These are phyloP conservation scores for Sanghuangporus weigelae DNA, from an alignment of 1,284 basidiomycete species.

Conservation along the genomic window DNA sequence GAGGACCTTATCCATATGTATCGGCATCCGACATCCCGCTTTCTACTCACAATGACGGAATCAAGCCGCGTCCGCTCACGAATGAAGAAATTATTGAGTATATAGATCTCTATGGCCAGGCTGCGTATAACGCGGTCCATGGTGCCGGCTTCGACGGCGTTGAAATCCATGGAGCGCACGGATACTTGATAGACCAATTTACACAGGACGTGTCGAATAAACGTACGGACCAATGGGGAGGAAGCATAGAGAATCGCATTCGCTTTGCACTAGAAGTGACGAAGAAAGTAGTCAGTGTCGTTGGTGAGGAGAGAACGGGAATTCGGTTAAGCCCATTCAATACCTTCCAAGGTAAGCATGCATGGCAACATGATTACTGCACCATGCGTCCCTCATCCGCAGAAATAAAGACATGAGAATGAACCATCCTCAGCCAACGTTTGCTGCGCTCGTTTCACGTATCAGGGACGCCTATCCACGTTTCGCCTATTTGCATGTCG, in stretches of 20 bases:
- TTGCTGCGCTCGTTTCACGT: conserved; percentile 32
- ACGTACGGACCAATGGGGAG: conserved; percentile 57
- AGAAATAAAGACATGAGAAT: conserved; percentile 27
- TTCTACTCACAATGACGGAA: conserved; percentile 24
- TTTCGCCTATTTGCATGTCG: conserved; percentile 51
- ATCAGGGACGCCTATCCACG: conserved; percentile 35
- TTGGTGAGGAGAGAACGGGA: conserved; percentile 38
- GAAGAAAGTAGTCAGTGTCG: conserved; percentile 31
- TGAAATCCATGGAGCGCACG: conserved; percentile 36
- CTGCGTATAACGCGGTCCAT: conserved; percentile 22
- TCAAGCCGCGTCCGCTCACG: conserved; percentile 23
- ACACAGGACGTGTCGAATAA: conserved; percentile 39
- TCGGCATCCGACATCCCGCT: conserved; percentile 40
- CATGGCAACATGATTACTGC: neutral
- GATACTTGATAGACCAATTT: conserved; percentile 39
- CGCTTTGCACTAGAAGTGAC: conserved; percentile 46
- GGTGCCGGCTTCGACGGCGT: conserved; percentile 44
- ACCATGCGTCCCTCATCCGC: neutral
- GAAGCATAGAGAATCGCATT: conserved; percentile 47
- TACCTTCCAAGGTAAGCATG: conserved; percentile 29
- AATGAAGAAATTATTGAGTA: conserved; percentile 14
- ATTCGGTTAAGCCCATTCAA: conserved; percentile 54
- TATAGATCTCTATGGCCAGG: conserved; percentile 10
- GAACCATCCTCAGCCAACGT: conserved; percentile 30
- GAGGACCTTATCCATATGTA: conserved; percentile 30